Percentiles rank a stretch among this genome's conserved stretches.
phyloP scores from a whole-genome alignment of 2,329 filamentous ascomycete genomes.

The Talaromyces atroroseus region DNA sequence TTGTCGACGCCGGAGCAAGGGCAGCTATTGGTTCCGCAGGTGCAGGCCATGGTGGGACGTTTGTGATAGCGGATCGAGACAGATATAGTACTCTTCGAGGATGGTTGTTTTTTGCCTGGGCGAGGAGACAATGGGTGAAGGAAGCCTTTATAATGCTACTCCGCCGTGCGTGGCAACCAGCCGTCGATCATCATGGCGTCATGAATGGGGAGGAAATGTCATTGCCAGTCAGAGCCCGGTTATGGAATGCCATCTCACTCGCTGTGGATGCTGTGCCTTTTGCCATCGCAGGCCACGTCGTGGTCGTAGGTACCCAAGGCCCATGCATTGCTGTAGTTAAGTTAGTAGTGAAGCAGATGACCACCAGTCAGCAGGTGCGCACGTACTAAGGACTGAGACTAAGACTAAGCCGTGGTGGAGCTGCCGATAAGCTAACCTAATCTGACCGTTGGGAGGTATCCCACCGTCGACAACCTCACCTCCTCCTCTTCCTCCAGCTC shows the following conservation, averaged over 20 bases:
- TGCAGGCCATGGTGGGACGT: conserved; percentile 26
- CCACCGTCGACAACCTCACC: neutral
- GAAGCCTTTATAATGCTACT: neutral
- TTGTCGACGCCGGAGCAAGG: conserved; percentile 26
- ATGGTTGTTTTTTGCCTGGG: neutral
- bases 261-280: neutral
- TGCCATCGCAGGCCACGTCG: neutral
- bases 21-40: conserved; percentile 29
- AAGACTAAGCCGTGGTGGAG: no score
- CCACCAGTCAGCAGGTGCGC: no score
- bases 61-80: no score
- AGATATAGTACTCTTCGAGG: no score
- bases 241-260: neutral
- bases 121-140: neutral
- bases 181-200: conserved; percentile 7
- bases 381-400: no score
- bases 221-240: neutral
- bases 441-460: neutral
- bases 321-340: no score
- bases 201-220: neutral
- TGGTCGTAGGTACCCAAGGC: neutral
- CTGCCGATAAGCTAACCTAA: neutral
- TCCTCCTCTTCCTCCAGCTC: neutral
- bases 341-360: neutral
- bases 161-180: neutral